Conservation (phyloP, 305 asterid genomes). For the Solanum hybrid region DNA sequence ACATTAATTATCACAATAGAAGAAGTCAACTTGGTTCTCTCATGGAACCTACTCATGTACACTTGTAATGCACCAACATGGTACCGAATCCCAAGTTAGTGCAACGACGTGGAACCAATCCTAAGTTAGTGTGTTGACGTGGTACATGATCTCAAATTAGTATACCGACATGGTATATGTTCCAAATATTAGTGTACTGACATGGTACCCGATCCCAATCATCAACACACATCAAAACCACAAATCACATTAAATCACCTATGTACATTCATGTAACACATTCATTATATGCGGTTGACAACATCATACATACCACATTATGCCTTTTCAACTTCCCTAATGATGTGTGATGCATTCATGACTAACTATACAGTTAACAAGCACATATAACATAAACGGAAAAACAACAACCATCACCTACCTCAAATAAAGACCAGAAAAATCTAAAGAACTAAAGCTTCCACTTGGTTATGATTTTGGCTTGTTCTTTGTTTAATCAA, state of each 20-base stretch:
- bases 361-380: neutral
- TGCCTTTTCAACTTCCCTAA: neutral
- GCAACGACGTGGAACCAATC: neutral
- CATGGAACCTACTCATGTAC: neutral
- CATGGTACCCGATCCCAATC: neutral
- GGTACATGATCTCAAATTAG: neutral
- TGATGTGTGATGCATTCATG: too few species aligned
- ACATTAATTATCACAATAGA: neutral
- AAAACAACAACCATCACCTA: too few species aligned
- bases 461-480: neutral
- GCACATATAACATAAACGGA: too few species aligned
- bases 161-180: neutral
- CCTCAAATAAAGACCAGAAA: neutral
- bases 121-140: neutral
- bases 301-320: too few species aligned
- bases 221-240: neutral
- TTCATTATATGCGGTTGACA: neutral
- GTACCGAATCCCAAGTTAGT: neutral
- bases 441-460: neutral
- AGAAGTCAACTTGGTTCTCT: neutral
- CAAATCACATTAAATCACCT: too few species aligned
- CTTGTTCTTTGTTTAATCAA: neutral
- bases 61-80: neutral
- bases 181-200: neutral
- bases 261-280: neutral